These are phyloP conservation scores for Hypomyces perniciosus DNA, from an alignment of 2,329 filamentous ascomycete species.

Conservation along the genomic window DNA sequence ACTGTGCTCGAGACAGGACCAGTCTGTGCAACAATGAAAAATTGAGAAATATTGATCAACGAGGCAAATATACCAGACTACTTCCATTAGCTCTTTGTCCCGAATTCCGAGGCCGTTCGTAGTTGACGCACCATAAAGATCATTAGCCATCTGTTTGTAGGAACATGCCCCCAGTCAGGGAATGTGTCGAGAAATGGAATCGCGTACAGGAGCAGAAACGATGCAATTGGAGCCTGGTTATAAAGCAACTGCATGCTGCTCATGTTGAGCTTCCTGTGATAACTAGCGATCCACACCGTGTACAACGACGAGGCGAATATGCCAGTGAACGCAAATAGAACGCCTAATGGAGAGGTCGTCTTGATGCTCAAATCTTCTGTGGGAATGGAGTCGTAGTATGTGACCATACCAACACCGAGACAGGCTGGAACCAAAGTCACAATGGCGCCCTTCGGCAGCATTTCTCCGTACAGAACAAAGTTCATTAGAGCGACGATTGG, in stretches of 20 bases:
- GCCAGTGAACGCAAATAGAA: slow-evolving; percentile 57
- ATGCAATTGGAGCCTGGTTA: slow-evolving; percentile 60
- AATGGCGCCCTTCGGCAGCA: slow-evolving; percentile 48
- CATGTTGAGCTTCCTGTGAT: slow-evolving; percentile 59
- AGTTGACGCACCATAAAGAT: slow-evolving; percentile 47
- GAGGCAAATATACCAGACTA: slow-evolving; percentile 59
- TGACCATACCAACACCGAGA: slow-evolving; percentile 58
- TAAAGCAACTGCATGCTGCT: slow-evolving; percentile 64
- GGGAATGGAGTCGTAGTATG: slow-evolving; percentile 60
- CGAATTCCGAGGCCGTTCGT: not conserved
- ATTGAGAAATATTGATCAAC: slow-evolving; percentile 59
- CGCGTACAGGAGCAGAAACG: slow-evolving; percentile 56
- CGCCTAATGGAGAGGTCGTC: slow-evolving; percentile 52
- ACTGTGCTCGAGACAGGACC: slow-evolving; percentile 61
- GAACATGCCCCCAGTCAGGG: slow-evolving; percentile 48
- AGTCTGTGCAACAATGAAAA: slow-evolving; percentile 56
- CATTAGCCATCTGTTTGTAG: slow-evolving; percentile 48
- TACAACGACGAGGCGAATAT: slow-evolving; percentile 62
- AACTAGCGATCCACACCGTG: slow-evolving; percentile 62
- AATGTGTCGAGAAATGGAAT: slow-evolving; percentile 62
- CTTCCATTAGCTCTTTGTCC: not conserved
- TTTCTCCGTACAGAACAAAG: slow-evolving; percentile 52
- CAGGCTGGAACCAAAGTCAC: slow-evolving; percentile 56
- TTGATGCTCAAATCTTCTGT: slow-evolving; percentile 41
- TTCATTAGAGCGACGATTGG: slow-evolving; percentile 61